Conservation (phyloP, 208 protist species). For the Leishmania lainsoni region DNA sequence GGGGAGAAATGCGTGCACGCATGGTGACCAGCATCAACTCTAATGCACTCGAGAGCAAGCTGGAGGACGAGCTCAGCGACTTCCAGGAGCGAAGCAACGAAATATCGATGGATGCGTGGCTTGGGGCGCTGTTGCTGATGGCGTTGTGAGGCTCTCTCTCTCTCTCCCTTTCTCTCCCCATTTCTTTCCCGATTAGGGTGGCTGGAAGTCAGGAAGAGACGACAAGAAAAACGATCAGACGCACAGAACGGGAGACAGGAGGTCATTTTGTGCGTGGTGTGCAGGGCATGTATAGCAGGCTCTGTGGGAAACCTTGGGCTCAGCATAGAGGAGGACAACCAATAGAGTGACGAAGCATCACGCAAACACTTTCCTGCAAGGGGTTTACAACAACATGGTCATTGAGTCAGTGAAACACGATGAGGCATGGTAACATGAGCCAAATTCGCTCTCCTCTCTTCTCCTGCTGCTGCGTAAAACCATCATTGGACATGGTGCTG, state of each 20-base stretch:
- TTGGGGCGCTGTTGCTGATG: background rate
- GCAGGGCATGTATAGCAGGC: background rate
- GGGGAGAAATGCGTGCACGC: conserved; percentile 18
- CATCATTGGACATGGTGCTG: background rate
- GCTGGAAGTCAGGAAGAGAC: background rate
- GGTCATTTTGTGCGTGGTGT: background rate
- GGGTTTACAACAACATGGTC: background rate
- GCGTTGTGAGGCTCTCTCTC: background rate
- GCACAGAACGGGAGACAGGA: background rate
- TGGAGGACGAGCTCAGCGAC: conserved; percentile 9
- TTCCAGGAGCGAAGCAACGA: conserved; percentile 1
- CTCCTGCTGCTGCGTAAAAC: background rate
- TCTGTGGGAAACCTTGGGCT: background rate
- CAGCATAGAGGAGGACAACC: background rate
- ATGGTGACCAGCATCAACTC: conserved; percentile 5
- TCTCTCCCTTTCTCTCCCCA: background rate
- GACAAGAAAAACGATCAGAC: background rate
- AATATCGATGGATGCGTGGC: conserved; percentile 6
- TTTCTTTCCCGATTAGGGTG: background rate
- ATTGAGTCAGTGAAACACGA: background rate
- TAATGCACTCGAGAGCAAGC: conserved; percentile 5
- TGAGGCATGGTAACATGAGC: background rate
- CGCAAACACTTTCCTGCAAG: background rate
- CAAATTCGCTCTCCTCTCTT: background rate
- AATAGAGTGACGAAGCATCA: background rate